phyloP scores from a whole-genome alignment of 805 yeast species.

The Saccharomyces jurei region DNA sequence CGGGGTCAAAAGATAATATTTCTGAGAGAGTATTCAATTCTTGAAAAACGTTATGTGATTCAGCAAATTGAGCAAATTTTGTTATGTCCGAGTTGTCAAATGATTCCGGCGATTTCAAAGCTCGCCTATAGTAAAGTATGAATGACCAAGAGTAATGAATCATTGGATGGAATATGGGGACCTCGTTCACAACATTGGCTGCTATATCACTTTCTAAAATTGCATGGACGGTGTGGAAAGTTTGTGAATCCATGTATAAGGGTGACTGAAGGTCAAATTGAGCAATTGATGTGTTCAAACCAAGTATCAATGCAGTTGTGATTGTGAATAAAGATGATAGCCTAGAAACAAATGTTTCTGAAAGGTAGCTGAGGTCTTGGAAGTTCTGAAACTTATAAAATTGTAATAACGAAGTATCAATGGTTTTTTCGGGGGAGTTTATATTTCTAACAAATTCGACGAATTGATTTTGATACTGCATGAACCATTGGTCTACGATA shows the following conservation, averaged over 20 bases:
- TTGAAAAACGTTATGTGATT: conserved; percentile 38
- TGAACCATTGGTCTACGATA: conserved; percentile 45
- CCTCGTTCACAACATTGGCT: conserved; percentile 1
- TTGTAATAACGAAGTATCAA: neutral
- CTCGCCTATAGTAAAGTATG: conserved; percentile 32
- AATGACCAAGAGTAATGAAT: conserved; percentile 63
- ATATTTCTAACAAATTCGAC: neutral
- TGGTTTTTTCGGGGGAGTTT: neutral
- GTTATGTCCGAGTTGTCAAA: conserved; percentile 31
- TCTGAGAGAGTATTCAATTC: conserved; percentile 36
- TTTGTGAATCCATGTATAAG: conserved; percentile 34
- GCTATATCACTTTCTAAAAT: conserved; percentile 31
- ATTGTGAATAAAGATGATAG: conserved; percentile 12
- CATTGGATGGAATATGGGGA: conserved; percentile 33
- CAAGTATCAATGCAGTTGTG: conserved; percentile 43
- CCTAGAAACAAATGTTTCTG: neutral
- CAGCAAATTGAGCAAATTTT: conserved; percentile 33
- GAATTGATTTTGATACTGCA: neutral
- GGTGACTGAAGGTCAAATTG: conserved; percentile 33
- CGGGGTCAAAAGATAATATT: conserved; percentile 40
- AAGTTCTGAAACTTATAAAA: neutral
- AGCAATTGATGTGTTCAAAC: conserved; percentile 44
- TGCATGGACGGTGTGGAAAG: conserved; percentile 36
- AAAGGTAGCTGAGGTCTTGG: neutral
- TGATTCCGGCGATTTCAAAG: conserved; percentile 32